Base-by-base conservation (phyloP, 768 basidiomycete genomes). In the Chalciporus pseudorubinellus region DNA sequence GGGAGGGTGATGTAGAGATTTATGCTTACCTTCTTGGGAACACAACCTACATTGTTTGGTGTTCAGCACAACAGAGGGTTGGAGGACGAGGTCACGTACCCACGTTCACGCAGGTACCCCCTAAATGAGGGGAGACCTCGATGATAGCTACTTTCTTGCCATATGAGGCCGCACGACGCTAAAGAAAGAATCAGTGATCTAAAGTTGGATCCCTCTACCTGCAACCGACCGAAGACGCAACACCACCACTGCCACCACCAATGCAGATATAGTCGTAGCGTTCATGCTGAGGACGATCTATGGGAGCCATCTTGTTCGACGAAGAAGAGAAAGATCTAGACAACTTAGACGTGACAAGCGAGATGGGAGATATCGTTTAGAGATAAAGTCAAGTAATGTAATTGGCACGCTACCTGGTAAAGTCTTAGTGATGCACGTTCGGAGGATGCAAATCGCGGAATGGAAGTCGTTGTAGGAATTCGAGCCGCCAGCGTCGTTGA, bases 71-170 rank as follows among this genome's bases (percentile, higher is more conserved):
- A 33, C 16, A 14, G 36, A 2, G n/a, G 12, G 38, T 29, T 16
- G 28, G 41, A 47, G 44, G 33, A 11, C 36, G 36, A 28, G 4
- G 21, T 24, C 31, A 77, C 89, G 58, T 59, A 89, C 93, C 95
- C 53, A 99, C 95, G 69, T 98, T 98, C 53, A 99, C 97, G 66
- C 97, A 99, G 33, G 95, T 98, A 46, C 95, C 97, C 29, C 97
- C 97, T 3, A 95, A 78, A 36, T 79, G 65, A 10, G 82, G 79
- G 5, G 83, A 80, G 40, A 73, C 77, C 66, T 99, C 97, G 14
- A 98, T 81, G 22, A 98, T 72, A 12, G 94, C 95, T 46, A 92
- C 92, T 70, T 94, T 95, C 69, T 89, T 91, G 36, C 95, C 95
- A 69, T 98, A 94, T 16, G 78, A 77, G 16, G 91, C 91, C 13